Evolutionary conservation across 768 basidiomycete genomes (phyloP).

Genomic region (Tremella fuciformis): DNA sequence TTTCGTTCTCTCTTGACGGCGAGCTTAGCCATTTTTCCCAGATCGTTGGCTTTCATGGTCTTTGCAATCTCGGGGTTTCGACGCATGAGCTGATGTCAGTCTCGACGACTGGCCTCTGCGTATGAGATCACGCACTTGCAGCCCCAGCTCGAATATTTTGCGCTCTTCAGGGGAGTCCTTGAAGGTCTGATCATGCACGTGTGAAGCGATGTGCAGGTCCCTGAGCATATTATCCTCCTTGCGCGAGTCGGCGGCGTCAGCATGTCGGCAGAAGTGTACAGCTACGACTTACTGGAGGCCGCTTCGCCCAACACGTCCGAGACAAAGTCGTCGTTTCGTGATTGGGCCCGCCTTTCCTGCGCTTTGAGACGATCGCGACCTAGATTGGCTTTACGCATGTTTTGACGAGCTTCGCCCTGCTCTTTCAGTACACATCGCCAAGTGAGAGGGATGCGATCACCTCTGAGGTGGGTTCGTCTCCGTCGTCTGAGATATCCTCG

Average conservation of each 20-base stretch:
- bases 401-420: constrained; percentile 26
- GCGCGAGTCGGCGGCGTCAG: background rate
- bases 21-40: constrained; percentile 29
- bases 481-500: constrained; percentile 29
- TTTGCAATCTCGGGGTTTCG: constrained; percentile 30
- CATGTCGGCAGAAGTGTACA: too few relatives aligned
- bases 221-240: background rate
- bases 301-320: constrained; percentile 4
- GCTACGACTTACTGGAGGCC: constrained; percentile 7
- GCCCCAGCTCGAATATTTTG: constrained; percentile 40
- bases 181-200: constrained; percentile 36
- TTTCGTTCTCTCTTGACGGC: background rate
- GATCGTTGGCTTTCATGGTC: constrained; percentile 42
- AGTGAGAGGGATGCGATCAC: constrained; percentile 12
- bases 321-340: background rate
- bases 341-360: background rate
- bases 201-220: constrained; percentile 14
- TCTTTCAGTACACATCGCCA: background rate
- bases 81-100: constrained; percentile 22
- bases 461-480: constrained; percentile 27
- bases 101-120: background rate
- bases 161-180: constrained; percentile 37
- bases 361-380: constrained; percentile 15
- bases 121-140: constrained; percentile 23
- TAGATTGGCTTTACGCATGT: constrained; percentile 31